Evolutionary conservation across 345 rosid species (phyloP), one percentile per base, ranked within the genome.

Genomic region (Acer campestre): DNA sequence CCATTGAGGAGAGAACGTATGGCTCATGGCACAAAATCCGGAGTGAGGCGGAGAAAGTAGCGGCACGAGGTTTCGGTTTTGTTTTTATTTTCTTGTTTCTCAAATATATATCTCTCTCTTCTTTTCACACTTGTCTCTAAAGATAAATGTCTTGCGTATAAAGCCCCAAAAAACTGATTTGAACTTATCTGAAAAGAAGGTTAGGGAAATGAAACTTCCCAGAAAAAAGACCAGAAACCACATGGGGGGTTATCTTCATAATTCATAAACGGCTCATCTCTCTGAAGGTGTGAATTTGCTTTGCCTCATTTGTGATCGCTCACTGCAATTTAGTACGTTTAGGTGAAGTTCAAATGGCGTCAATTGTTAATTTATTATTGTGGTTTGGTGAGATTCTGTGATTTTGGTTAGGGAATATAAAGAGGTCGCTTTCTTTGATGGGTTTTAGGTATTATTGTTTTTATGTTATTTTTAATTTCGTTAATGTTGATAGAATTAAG

Each of bases 1-100:
- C 95, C 98, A 94, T 59, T 85, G 68, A 89, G 76, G 78, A 78
- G 77, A 56, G 66, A 87, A 83, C 94, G 92, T 59, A 82, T 89
- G 95, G 89, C 83, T 79, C 79, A 77, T 84, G 90, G 92, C 97
- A 88, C 97, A 81, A 87, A 94, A 90, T 84, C 74, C 89, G 90
- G 94, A 77, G 87, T 84, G 75, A 78, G 48, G 67, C 80, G 75
- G 80, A 89, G 91, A 89, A 87, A 88, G 85, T 76, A 88, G 89
- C 85, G 85, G 89, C 93, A 87, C 89, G 80, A 81, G 82, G 79
- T 81, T 81, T 68, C 66, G 73, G 75, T 80, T 80, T 58, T 61
- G 73, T 80, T 68, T 72, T 58, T 40, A 35, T 35, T 35, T 35
- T 35, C n/a, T 69, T 77, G 23, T 66, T 56, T 38, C 72, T 81